phyloP scores from a whole-genome alignment of 2,329 filamentous ascomycete species.

The Clarireedia homoeocarpa region DNA sequence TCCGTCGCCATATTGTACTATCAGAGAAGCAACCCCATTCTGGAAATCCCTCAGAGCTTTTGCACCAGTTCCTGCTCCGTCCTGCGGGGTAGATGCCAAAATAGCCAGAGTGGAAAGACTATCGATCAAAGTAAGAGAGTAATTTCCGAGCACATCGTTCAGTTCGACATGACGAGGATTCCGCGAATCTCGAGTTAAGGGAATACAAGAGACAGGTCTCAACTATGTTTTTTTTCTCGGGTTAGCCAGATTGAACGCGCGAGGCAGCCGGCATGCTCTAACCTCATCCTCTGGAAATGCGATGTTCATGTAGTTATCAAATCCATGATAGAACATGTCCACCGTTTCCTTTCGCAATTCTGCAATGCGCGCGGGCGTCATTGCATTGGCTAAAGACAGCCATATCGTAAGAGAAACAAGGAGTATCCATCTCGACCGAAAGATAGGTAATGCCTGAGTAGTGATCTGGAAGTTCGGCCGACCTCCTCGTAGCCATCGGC shows the following conservation, averaged over 20 bases:
- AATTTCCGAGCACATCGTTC: slow-evolving; percentile 95
- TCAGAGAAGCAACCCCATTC: slow-evolving; percentile 65
- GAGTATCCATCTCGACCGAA: slow-evolving; percentile 21
- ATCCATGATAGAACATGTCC: slow-evolving; percentile 94
- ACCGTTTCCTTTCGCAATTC: slow-evolving; percentile 52
- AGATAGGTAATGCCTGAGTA: slow-evolving; percentile 13
- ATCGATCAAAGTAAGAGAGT: slow-evolving; percentile 91
- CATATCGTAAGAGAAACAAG: slow-evolving; percentile 21
- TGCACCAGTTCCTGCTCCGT: slow-evolving; percentile 43
- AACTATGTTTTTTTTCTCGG: slow-evolving; percentile 43
- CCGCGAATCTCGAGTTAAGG: slow-evolving; percentile 73
- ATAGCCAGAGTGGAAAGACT: slow-evolving; percentile 92
- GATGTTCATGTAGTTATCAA: slow-evolving; percentile 86
- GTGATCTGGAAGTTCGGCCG: slow-evolving; percentile 10
- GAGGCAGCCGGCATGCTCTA: slow-evolving; percentile 12
- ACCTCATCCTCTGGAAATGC: slow-evolving; percentile 95
- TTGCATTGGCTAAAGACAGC: slow-evolving; percentile 29
- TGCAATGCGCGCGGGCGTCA: slow-evolving; percentile 48
- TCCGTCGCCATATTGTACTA: slow-evolving; percentile 82
- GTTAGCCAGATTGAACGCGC: slow-evolving; percentile 7
- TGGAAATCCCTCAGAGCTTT: slow-evolving; percentile 71
- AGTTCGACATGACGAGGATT: slow-evolving; percentile 77
- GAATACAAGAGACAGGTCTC: slow-evolving; percentile 75
- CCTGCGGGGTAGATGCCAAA: slow-evolving; percentile 65
- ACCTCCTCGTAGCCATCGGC: slow-evolving; percentile 24